phyloP scores from a whole-genome alignment of 2,329 filamentous ascomycete species.

The Penicillium concentricum region DNA sequence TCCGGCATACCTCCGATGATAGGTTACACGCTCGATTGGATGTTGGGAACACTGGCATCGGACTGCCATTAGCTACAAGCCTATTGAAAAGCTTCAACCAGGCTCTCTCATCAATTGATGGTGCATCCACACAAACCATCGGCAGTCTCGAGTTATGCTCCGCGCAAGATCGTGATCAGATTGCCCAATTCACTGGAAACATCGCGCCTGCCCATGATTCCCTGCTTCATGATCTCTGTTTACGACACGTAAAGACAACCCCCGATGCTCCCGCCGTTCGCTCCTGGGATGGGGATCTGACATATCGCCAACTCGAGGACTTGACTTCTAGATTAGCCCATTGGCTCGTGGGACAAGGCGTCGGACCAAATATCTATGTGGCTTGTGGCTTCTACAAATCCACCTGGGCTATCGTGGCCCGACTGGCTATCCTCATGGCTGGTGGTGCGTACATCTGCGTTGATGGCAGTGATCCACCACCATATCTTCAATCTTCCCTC shows the following conservation, averaged over 20 bases:
- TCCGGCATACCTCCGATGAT: conserved; percentile 7
- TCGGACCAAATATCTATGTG: conserved; percentile 15
- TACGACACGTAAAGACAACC: conserved; percentile 10
- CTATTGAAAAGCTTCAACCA: conserved; percentile 13
- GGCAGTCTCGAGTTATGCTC: conserved; percentile 15
- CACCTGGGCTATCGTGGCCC: conserved; percentile 21
- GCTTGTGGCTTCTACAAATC: conserved; percentile 22
- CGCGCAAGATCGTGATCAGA: conserved; percentile 6
- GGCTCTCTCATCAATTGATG: conserved; percentile 9
- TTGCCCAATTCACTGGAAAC: conserved; percentile 12
- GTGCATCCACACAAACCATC: background rate
- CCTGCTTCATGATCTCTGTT: conserved; percentile 17
- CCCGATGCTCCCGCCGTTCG: conserved; percentile 17
- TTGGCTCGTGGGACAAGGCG: conserved; percentile 15
- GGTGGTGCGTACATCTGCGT: conserved; percentile 66
- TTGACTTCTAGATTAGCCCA: conserved; percentile 12
- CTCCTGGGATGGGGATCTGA: conserved; percentile 22
- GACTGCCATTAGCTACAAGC: conserved; percentile 12
- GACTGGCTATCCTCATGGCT: conserved; percentile 21
- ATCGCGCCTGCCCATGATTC: conserved; percentile 6
- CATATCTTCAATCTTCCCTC: conserved; percentile 68
- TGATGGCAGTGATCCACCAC: conserved; percentile 71
- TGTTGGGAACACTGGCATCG: conserved; percentile 1
- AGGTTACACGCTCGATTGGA: conserved; percentile 7
- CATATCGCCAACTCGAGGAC: conserved; percentile 15